Evolutionary conservation across 495 filamentous ascomycete genomes (phyloP).

Genomic region (Ramalina intermedia): DNA sequence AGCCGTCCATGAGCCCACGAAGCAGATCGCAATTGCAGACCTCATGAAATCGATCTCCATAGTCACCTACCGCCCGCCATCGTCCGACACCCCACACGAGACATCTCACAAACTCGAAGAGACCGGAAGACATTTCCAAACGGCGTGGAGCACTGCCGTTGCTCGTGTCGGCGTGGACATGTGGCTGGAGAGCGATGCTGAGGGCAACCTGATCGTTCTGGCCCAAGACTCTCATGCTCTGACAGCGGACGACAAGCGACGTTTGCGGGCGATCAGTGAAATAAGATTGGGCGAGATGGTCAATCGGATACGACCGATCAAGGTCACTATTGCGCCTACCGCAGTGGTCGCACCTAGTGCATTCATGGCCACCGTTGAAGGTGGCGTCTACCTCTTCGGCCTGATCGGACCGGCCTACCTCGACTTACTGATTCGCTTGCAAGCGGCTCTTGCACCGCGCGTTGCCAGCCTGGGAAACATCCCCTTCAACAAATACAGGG

Average conservation of each 20-base stretch:
- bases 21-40: slow-evolving; percentile 68
- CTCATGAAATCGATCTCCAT: slow-evolving; percentile 86
- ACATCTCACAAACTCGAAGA: slow-evolving; percentile 38
- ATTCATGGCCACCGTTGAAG: slow-evolving; percentile 86
- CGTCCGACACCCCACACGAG: slow-evolving; percentile 28
- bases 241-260: slow-evolving; percentile 53
- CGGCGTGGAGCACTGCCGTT: slow-evolving; percentile 69
- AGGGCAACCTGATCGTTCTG: slow-evolving; percentile 76
- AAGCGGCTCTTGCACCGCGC: slow-evolving; percentile 49
- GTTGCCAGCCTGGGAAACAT: slow-evolving; percentile 55
- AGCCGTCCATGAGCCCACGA: slow-evolving; percentile 29
- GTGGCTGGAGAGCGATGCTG: slow-evolving; percentile 67
- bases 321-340: slow-evolving; percentile 36
- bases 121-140: slow-evolving; percentile 65
- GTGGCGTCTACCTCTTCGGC: slow-evolving; percentile 80
- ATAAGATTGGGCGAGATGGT: slow-evolving; percentile 83
- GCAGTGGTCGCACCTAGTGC: slow-evolving; percentile 65
- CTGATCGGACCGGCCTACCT: slow-evolving; percentile 53
- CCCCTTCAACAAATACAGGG: slow-evolving; percentile 62
- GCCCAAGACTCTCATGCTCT: slow-evolving; percentile 55
- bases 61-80: slow-evolving; percentile 43
- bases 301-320: slow-evolving; percentile 57
- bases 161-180: slow-evolving; percentile 54
- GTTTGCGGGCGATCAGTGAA: slow-evolving; percentile 63
- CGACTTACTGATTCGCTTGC: slow-evolving; percentile 72